Evolutionary conservation across 192 early-diverging fungal genomes (phyloP), one percentile per base, ranked within the genome.

Genomic region (Podila epicladia): DNA sequence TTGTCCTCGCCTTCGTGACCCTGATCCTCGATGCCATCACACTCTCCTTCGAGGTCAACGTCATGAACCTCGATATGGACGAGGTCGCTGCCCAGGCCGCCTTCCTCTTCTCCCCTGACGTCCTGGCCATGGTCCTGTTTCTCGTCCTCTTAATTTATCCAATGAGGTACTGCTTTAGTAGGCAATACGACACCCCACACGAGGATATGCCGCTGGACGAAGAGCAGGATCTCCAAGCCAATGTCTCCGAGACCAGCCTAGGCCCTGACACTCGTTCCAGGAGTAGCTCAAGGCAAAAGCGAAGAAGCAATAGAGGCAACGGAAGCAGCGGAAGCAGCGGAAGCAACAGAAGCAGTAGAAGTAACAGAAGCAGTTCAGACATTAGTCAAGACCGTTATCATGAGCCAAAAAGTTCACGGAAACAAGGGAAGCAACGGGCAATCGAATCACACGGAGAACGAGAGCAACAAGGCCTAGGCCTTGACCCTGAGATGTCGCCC

Each of bases 11-110:
- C 32, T 64, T 79, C n/a, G 38, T 57, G n/a, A 45, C 59, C 24
- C 29, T 79, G 24, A 79, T 79, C 59, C 70, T 79, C 50, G 75
- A 79, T 64, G 75, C 75, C 24, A 71, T 79, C 61, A 72, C 75
- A 7, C 3, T 79, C 45, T 79, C 75, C 11, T 79, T 79, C 61
- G 65, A 72, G 58, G 28, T 60, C 51, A 79, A 72, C 5, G 75
- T 79, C 51, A 79, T 79, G 75, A 45, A 48, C 60, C 38, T 79
- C 5, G 51, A 49, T 8, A 28, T 53, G 32, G 5, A 12, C 13
- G 45, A 79, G 11, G 60, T 72, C 31, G 41, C 69, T 0, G 53
- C 32, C 24, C 69, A 79, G 38, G 65, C 70, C 5, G 65, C 51
- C 3, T 19, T 79, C 17, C 37, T 79, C 9, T 28, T 79, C 13